phyloP scores from a whole-genome alignment of 2,329 filamentous ascomycete genomes.

The Achaetomium macrosporum region DNA sequence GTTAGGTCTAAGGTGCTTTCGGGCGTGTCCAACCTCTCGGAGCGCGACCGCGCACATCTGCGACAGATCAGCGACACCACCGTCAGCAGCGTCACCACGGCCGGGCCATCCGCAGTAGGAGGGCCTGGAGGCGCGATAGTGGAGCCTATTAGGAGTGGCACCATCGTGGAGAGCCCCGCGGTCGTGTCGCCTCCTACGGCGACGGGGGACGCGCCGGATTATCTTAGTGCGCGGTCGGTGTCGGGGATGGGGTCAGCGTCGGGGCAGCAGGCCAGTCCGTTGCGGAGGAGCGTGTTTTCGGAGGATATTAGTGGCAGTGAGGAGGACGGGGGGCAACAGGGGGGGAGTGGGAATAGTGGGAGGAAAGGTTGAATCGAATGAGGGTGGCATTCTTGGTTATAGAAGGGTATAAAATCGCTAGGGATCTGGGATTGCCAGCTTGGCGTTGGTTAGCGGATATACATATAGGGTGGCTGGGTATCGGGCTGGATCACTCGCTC shows the following conservation, averaged over 20 bases:
- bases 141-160: not conserved
- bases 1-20: slow-evolving; percentile 30
- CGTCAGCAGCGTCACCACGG: slow-evolving; percentile 30
- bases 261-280: slow-evolving; percentile 19
- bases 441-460: not conserved
- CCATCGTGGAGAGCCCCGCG: slow-evolving; percentile 12
- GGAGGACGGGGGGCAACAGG: not conserved
- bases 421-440: not conserved
- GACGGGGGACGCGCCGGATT: slow-evolving; percentile 19
- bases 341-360: not conserved
- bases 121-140: not conserved
- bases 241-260: slow-evolving; percentile 3
- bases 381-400: not conserved
- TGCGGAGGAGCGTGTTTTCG: slow-evolving; percentile 38
- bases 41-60: slow-evolving; percentile 36
- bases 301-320: slow-evolving; percentile 33
- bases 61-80: slow-evolving; percentile 39
- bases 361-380: not conserved
- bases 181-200: slow-evolving; percentile 25
- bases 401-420: too few relatives aligned
- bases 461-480: not conserved
- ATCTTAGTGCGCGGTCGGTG: slow-evolving; percentile 17
- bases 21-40: slow-evolving; percentile 38
- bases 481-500: not conserved
- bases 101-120: not conserved